Conservation (phyloP, 169 alveolate species). For the Sarcocystis neurona region DNA sequence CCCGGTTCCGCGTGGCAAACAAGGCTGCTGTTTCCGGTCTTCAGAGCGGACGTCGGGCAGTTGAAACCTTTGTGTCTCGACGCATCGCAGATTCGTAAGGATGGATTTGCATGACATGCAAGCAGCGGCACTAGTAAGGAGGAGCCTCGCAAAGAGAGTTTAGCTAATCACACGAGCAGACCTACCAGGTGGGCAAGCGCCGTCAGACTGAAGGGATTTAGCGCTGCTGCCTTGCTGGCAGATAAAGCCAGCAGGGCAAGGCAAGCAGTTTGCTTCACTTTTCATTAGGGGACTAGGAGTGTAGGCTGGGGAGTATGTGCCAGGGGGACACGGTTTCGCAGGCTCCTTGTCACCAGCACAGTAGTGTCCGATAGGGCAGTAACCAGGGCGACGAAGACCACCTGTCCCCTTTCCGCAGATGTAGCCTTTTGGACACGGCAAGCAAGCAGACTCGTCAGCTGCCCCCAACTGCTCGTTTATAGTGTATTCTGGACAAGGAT, state of each 20-base stretch:
- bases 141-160: neutral
- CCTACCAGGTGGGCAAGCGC: neutral
- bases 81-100: neutral
- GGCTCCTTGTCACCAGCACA: neutral
- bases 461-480: neutral
- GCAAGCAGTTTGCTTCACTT: neutral
- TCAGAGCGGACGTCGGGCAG: no score
- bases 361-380: neutral
- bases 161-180: neutral
- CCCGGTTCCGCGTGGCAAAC: no score
- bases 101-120: neutral
- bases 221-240: slow-evolving; percentile 9
- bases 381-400: neutral
- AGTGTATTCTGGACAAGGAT: neutral
- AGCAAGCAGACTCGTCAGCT: neutral
- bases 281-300: neutral
- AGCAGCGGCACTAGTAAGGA: no score
- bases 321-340: neutral
- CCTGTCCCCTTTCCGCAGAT: slow-evolving; percentile 3
- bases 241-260: neutral
- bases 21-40: no score
- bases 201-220: neutral
- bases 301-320: slow-evolving; percentile 6
- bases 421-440: neutral
- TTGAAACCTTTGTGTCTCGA: no score